Evolutionary conservation across 768 basidiomycete species (phyloP).

Genomic region (Trametopsis cervina): DNA sequence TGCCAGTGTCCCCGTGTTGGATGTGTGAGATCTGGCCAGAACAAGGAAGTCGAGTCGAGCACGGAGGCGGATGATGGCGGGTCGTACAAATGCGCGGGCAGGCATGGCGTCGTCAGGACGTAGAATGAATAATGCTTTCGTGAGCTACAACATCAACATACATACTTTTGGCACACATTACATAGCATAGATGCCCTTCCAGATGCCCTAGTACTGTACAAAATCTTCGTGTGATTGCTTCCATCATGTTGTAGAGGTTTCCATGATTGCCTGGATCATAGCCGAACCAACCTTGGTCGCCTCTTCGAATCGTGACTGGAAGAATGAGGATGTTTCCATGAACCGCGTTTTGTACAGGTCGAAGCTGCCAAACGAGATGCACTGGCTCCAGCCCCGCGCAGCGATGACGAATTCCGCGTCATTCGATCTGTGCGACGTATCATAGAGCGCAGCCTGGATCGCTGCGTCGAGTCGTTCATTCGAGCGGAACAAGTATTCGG

Average conservation of each 20-base stretch:
- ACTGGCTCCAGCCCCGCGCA: conserved; percentile 93
- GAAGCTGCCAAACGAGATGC: conserved; percentile 87
- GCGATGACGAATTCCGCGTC: conserved; percentile 94
- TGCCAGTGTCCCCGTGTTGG: conserved; percentile 46
- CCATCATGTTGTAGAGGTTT: conserved; percentile 37
- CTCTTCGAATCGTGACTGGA: conserved; percentile 82
- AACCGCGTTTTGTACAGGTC: conserved; percentile 82
- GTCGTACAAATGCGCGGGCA: too few relatives aligned
- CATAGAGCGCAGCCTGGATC: conserved; percentile 65
- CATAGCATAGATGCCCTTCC: too few relatives aligned
- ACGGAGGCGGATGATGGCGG: too few relatives aligned
- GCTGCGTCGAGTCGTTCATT: conserved; percentile 56
- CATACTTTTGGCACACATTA: too few relatives aligned
- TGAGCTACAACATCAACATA: too few relatives aligned
- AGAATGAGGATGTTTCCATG: conserved; percentile 72
- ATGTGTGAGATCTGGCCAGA: conserved; percentile 66
- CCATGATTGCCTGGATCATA: conserved; percentile 87
- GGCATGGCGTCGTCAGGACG: too few relatives aligned
- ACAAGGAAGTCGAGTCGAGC: too few relatives aligned
- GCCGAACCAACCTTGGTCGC: conserved; percentile 73
- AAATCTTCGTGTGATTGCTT: too few relatives aligned
- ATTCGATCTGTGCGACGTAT: conserved; percentile 76
- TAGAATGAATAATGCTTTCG: too few relatives aligned
- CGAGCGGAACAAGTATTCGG: conserved; percentile 88
- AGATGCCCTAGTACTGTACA: too few relatives aligned